A percentile compares a stretch with the other conserved stretches of the same genome.
Conservation (phyloP, 2,329 filamentous ascomycete species). For the Tolypocladium paradoxum region DNA sequence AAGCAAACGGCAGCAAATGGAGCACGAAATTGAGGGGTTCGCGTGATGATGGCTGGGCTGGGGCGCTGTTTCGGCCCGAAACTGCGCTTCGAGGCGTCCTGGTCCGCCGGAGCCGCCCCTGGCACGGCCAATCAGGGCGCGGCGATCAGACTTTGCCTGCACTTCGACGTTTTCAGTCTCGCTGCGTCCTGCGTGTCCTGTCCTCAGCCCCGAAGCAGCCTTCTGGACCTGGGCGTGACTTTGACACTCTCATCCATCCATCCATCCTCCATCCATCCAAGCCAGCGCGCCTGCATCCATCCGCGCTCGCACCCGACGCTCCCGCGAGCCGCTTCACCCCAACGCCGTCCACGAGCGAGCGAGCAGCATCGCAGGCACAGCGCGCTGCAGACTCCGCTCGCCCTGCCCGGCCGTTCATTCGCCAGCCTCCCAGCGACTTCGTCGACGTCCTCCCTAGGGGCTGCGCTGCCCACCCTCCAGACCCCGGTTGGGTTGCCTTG, state of each 20-base stretch:
- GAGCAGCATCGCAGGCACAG: not conserved
- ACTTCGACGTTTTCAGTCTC: constrained; percentile 8
- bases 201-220: not conserved
- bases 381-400: not conserved
- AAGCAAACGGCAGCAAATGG: not conserved
- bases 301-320: not conserved
- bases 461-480: not conserved
- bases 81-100: constrained; percentile 7
- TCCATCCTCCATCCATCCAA: not conserved
- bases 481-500: not conserved
- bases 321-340: not conserved
- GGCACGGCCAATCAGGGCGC: constrained; percentile 22
- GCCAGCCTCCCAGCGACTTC: not conserved
- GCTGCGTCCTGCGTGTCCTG: not conserved
- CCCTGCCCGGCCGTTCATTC: not conserved
- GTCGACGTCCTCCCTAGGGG: constrained; percentile 2
- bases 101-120: constrained; percentile 8
- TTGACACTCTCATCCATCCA: not conserved
- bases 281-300: not conserved
- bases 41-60: constrained; percentile 3
- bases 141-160: constrained; percentile 23
- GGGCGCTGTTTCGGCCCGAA: constrained; percentile 11
- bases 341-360: not conserved
- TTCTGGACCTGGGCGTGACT: not conserved
- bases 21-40: not conserved